Conservation (phyloP, 176 grass and related monocot genomes). For the Oryza meridionalis region DNA sequence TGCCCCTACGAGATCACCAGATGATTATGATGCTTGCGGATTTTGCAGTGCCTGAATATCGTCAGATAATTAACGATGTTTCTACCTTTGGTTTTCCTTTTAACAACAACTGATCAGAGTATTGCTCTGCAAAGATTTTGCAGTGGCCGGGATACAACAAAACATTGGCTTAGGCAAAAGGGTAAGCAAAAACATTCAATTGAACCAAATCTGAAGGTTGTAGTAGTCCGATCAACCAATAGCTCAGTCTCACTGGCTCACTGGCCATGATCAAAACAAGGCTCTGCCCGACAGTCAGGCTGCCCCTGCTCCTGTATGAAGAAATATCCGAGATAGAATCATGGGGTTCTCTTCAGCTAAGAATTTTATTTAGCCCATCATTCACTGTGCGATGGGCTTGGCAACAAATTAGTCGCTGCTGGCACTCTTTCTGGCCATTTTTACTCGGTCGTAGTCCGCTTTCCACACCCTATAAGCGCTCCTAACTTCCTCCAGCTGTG, state of each 20-base stretch:
- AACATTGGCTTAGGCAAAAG: background rate
- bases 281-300: no score
- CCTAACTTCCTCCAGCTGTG: conserved; percentile 77
- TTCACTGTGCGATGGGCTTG: background rate
- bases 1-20: conserved; percentile 1
- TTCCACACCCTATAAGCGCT: conserved; percentile 69
- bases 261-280: no score
- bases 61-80: background rate
- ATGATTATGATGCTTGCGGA: background rate
- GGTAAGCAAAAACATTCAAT: background rate
- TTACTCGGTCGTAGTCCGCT: conserved; percentile 54
- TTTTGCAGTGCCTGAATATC: background rate
- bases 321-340: background rate
- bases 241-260: background rate
- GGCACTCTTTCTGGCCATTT: conserved; percentile 37
- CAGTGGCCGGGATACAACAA: background rate
- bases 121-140: background rate
- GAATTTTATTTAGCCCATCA: background rate
- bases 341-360: background rate
- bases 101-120: background rate
- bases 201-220: conserved; percentile 7
- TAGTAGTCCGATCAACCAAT: background rate
- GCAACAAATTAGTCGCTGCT: conserved; percentile 1
- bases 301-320: no score
- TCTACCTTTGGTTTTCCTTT: background rate